A percentile compares a stretch with the other conserved stretches of the same genome.
These are phyloP conservation scores for Saccharomycopsis oosterbeekiorum DNA, from an alignment of 805 yeast species.

Conservation along the genomic window DNA sequence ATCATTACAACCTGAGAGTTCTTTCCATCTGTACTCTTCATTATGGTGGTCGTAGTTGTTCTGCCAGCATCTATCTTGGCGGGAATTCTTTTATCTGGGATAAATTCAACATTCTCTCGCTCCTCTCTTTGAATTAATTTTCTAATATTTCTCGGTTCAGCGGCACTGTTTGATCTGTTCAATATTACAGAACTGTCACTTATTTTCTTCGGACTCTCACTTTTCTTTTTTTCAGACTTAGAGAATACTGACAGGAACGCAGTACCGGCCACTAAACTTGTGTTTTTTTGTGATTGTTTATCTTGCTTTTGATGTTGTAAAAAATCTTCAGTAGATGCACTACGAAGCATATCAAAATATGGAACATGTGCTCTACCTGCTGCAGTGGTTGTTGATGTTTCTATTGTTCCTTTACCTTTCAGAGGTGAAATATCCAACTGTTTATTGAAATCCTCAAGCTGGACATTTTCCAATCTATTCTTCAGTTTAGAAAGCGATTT, in stretches of 20 bases:
- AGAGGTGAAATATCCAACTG: not conserved
- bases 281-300: not conserved
- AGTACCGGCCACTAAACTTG: not conserved
- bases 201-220: not conserved
- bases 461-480: constrained; percentile 3
- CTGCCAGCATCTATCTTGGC: not conserved
- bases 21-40: not conserved
- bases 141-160: not conserved
- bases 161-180: not conserved
- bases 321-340: not conserved
- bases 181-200: not conserved
- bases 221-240: not conserved
- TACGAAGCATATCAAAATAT: not conserved
- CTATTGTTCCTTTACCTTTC: not conserved
- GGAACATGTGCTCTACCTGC: not conserved
- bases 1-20: not conserved
- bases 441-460: constrained; percentile 4
- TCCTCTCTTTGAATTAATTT: not conserved
- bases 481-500: constrained; percentile 9
- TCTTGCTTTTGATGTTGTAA: not conserved
- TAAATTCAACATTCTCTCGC: not conserved
- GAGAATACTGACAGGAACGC: not conserved
- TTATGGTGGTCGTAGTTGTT: not conserved
- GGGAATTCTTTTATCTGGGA: not conserved
- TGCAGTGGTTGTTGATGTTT: not conserved